Base-by-base conservation (phyloP, 2,329 filamentous ascomycete species). In the Xylariomycetidae sp. region DNA sequence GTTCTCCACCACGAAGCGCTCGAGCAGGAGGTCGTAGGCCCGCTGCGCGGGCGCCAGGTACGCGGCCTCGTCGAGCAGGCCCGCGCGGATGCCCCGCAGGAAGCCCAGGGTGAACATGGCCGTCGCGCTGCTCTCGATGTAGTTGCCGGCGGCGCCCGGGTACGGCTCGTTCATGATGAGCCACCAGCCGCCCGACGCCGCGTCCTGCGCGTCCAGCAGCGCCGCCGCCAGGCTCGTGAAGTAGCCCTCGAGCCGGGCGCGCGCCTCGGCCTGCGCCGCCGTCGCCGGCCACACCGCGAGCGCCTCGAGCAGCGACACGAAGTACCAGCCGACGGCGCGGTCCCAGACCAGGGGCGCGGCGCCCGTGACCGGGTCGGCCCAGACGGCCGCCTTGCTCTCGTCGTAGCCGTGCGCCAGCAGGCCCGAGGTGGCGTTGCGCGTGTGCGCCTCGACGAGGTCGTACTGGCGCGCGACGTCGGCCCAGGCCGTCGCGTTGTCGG, bases 31-130 rank as follows among this genome's bases (percentile, higher is more conserved):
- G 8, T 58, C 48, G 44, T 70, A 70, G 3, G 62, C 69, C 48
- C 63, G 65, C 16, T 59, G 43, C 1, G 63, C 67, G 2, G 61
- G 45, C 3, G 53, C 42, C 10, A 58, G 56, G 44, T 64, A 68
- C 20, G 52, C 41, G 2, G 27, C 27, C 5, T 49, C 40, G 3
- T 44, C 38, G 11, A 64, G 41, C 22, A 62, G 52, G 0, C 65
- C 67, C 5, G 63, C 27, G 18, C 60, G 48, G 7, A 59, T 54
- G 0, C 67, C 74, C 42, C 64, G 69, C 10, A 77, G 50, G 39
- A 75, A 53, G 1, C 70, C 66, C 34, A 72, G 75, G 1, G 65
- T 61, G 44, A 77, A 79, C 68, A 80, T 74, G 4, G 72, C 74
- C 2, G 70, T 70, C 6, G 67, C 75, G 19, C 72, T 76, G 20